A percentile compares a stretch with the other conserved stretches of the same genome.
Conservation (phyloP, 805 yeast genomes). For the Hanseniaspora occidentalis region DNA sequence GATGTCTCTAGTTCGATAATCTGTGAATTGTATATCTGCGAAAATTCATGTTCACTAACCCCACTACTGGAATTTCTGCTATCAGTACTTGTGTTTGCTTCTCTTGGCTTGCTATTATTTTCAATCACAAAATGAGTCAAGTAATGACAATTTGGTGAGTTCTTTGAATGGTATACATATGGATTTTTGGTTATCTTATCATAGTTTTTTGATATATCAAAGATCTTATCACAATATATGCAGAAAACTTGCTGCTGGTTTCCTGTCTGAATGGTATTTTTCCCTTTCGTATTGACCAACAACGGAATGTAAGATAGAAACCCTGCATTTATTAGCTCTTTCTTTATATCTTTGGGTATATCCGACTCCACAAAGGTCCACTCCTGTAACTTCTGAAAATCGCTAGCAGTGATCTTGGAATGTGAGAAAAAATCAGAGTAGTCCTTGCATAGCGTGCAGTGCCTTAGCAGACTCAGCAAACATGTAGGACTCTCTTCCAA, state of each 20-base stretch:
- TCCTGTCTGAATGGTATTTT: no score
- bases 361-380: background rate
- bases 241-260: background rate
- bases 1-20: no score
- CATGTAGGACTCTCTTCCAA: constrained; percentile 8
- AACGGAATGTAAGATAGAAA: background rate
- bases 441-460: background rate
- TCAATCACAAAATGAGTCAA: background rate
- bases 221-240: background rate
- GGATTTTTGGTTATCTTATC: background rate
- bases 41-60: no score
- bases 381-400: background rate
- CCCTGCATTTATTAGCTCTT: background rate
- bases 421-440: background rate
- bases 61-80: no score
- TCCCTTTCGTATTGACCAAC: no score
- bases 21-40: no score
- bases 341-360: background rate
- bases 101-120: no score
- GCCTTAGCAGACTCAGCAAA: background rate
- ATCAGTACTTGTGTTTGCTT: background rate
- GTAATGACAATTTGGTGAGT: background rate
- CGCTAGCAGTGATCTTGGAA: background rate
- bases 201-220: background rate
- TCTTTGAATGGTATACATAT: background rate